A percentile compares a stretch with the other conserved stretches of the same genome.
These are phyloP conservation scores for Nemania serpens DNA, from an alignment of 2,329 filamentous ascomycete genomes.

Conservation along the genomic window DNA sequence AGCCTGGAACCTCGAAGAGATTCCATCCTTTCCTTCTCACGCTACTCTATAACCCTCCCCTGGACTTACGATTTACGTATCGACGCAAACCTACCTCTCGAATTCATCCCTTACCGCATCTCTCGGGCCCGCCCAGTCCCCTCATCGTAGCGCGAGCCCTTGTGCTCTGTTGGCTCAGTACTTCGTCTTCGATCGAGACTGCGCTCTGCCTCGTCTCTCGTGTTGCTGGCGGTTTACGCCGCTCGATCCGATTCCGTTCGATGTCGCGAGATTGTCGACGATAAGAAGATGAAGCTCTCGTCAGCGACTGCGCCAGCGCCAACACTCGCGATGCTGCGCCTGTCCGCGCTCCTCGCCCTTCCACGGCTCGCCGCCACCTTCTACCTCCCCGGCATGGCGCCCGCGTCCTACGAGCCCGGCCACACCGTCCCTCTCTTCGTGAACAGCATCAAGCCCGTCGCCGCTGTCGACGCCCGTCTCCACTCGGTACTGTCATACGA, in stretches of 20 bases:
- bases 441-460: slow-evolving; percentile 87
- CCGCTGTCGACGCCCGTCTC: slow-evolving; percentile 77
- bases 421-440: slow-evolving; percentile 86
- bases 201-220: slow-evolving; percentile 18
- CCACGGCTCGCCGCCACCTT: slow-evolving; percentile 72
- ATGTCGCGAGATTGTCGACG: slow-evolving; percentile 18
- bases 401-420: slow-evolving; percentile 83
- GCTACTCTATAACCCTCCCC: background rate
- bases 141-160: slow-evolving; percentile 27
- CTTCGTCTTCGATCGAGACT: slow-evolving; percentile 25
- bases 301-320: slow-evolving; percentile 51
- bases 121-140: slow-evolving; percentile 6
- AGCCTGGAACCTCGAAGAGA: slow-evolving; percentile 18
- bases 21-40: background rate
- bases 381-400: slow-evolving; percentile 94
- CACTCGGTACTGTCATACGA: slow-evolving; percentile 95
- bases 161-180: slow-evolving; percentile 37
- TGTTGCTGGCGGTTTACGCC: slow-evolving; percentile 3
- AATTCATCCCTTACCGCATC: background rate
- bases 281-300: slow-evolving; percentile 57
- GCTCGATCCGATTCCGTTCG: too few relatives aligned
- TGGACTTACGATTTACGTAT: background rate
- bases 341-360: slow-evolving; percentile 55
- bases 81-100: background rate
- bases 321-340: slow-evolving; percentile 43